A percentile compares a stretch with the other conserved stretches of the same genome.
Evolutionary conservation across 2,329 filamentous ascomycete species (phyloP).

Genomic region (Cladophialophora chaetospira): DNA sequence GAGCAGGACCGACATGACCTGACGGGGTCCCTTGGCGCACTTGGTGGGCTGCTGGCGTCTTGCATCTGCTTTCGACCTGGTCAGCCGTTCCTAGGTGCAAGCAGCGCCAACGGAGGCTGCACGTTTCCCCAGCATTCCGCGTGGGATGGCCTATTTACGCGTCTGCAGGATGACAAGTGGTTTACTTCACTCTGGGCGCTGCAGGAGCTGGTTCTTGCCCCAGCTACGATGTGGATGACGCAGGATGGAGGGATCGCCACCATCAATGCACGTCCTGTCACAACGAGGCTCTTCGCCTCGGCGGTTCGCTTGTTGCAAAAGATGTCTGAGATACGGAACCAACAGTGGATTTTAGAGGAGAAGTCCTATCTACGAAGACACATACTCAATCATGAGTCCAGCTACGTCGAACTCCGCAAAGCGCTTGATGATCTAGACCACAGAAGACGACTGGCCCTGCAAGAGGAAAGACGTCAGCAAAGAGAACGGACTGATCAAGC

Average conservation of each 20-base stretch:
- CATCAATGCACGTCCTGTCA: neutral
- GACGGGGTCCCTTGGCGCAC: neutral
- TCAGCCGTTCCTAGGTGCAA: neutral
- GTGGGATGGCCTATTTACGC: neutral
- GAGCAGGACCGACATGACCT: neutral
- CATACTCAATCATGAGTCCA: neutral
- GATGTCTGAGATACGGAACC: neutral
- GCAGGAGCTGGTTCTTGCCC: neutral
- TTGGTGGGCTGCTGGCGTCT: neutral
- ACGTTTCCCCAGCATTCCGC: neutral
- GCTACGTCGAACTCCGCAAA: neutral
- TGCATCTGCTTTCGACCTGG: neutral
- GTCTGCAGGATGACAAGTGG: neutral
- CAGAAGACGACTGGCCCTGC: neutral
- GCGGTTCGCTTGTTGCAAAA: neutral
- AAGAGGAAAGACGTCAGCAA: neutral
- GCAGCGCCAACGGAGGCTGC: neutral
- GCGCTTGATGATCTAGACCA: neutral
- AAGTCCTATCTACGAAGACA: neutral
- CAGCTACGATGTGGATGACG: neutral
- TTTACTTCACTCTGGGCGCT: neutral
- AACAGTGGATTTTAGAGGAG: neutral
- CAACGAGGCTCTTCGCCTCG: neutral
- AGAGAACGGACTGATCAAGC: neutral
- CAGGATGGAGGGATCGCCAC: neutral